Evolutionary conservation across 2,329 filamentous ascomycete genomes (phyloP).

Genomic region (Fusarium brevicatenulatum): DNA sequence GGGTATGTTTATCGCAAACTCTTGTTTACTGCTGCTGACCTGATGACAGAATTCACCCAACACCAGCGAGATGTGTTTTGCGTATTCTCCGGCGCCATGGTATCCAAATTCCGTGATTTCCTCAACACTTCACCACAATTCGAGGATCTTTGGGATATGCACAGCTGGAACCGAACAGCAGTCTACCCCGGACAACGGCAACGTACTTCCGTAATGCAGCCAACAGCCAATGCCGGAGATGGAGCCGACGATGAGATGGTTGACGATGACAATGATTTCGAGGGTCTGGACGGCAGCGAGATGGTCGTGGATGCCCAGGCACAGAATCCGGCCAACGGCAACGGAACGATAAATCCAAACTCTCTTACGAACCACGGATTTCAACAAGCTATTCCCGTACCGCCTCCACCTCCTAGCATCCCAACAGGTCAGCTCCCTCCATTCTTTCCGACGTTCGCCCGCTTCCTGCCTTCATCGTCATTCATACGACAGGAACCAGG

Average conservation of each 20-base stretch:
- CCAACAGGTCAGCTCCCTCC: conserved; percentile 39
- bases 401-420: conserved; percentile 42
- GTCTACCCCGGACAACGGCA: conserved; percentile 7
- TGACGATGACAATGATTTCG: conserved; percentile 58
- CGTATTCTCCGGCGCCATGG: conserved; percentile 92
- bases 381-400: conserved; percentile 43
- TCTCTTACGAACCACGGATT: conserved; percentile 17
- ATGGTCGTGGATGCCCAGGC: conserved; percentile 50
- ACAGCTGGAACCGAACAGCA: conserved; percentile 22
- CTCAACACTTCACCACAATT: conserved; percentile 70
- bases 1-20: conserved; percentile 58
- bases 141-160: conserved; percentile 53
- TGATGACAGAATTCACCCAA: conserved; percentile 81
- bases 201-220: conserved; percentile 15
- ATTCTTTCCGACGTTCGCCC: conserved; percentile 26
- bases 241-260: conserved; percentile 56
- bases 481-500: conserved; percentile 29
- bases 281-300: conserved; percentile 53
- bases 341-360: conserved; percentile 11
- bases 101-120: conserved; percentile 79
- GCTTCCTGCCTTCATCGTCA: conserved; percentile 33
- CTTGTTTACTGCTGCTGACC: conserved; percentile 39
- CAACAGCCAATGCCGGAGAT: conserved; percentile 39
- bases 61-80: conserved; percentile 97
- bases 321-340: conserved; percentile 40